Conservation (phyloP, 176 grass and related monocot species). For the Lolium multiflorum region DNA sequence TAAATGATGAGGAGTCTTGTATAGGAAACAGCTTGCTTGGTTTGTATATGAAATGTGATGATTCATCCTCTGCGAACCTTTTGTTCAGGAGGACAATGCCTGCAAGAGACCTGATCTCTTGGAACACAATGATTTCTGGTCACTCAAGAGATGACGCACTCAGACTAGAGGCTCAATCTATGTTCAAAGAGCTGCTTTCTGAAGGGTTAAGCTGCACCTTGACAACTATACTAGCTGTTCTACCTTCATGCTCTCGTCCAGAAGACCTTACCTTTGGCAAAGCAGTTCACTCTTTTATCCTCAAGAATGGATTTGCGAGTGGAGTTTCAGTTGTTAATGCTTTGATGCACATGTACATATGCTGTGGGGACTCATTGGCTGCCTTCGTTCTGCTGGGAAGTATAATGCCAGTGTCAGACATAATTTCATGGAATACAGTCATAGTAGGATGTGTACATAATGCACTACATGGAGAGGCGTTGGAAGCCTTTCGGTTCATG, state of each 20-base stretch:
- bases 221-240: slow-evolving; percentile 66
- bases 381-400: slow-evolving; percentile 51
- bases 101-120: slow-evolving; percentile 74
- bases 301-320: slow-evolving; percentile 57
- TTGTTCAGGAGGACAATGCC: slow-evolving; percentile 69
- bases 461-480: slow-evolving; percentile 55
- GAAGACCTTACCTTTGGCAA: slow-evolving; percentile 73
- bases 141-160: slow-evolving; percentile 48
- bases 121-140: slow-evolving; percentile 85
- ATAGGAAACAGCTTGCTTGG: slow-evolving; percentile 69
- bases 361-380: slow-evolving; percentile 47
- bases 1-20: slow-evolving; percentile 29
- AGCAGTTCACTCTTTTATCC: slow-evolving; percentile 59
- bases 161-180: slow-evolving; percentile 42
- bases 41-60: slow-evolving; percentile 65
- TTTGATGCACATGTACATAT: slow-evolving; percentile 85
- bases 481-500: slow-evolving; percentile 72
- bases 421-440: slow-evolving; percentile 85
- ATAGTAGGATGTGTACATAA: slow-evolving; percentile 73
- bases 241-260: slow-evolving; percentile 55
- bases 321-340: slow-evolving; percentile 67
- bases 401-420: slow-evolving; percentile 57
- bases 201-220: slow-evolving; percentile 50
- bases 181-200: slow-evolving; percentile 62
- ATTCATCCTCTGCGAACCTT: slow-evolving; percentile 37